phyloP scores from a whole-genome alignment of 2,329 filamentous ascomycete species.

The Biscogniauxia sp. region DNA sequence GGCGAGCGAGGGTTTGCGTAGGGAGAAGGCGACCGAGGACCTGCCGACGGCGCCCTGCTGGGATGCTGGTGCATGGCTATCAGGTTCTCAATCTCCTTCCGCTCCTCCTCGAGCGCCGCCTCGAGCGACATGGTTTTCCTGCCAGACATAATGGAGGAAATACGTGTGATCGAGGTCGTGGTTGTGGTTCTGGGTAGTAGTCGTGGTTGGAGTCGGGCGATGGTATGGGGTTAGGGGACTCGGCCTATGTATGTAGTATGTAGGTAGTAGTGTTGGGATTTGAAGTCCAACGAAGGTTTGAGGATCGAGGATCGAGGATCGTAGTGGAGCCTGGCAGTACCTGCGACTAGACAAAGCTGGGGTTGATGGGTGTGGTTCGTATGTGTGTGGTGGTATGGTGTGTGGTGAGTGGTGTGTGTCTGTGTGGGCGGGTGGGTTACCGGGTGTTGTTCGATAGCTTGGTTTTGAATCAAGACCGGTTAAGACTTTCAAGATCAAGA shows the following conservation, averaged over 20 bases:
- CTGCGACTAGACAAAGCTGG: neutral
- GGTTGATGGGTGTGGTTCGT: neutral
- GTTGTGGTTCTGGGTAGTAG: neutral
- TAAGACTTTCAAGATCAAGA: neutral
- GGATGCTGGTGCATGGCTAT: constrained; percentile 25
- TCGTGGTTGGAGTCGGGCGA: constrained; percentile 1
- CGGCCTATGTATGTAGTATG: neutral
- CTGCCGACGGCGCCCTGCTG: constrained; percentile 23
- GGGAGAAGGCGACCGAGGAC: constrained; percentile 50
- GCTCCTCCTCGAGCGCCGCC: constrained; percentile 34
- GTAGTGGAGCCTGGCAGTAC: neutral
- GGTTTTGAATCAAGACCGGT: neutral
- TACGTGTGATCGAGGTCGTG: constrained; percentile 4
- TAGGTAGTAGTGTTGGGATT: neutral
- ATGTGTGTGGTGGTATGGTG: neutral
- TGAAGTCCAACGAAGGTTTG: neutral
- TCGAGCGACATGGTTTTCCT: constrained; percentile 33
- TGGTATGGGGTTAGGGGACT: neutral
- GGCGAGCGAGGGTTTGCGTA: constrained; percentile 61
- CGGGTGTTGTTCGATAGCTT: neutral
- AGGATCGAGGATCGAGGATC: neutral
- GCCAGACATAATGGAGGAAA: constrained; percentile 26
- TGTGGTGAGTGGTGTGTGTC: neutral
- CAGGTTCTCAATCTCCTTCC: constrained; percentile 32
- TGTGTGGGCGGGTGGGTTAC: neutral